These are phyloP conservation scores for Diaporthe sp. DNA, from an alignment of 2,329 filamentous ascomycete species.

Conservation along the genomic window DNA sequence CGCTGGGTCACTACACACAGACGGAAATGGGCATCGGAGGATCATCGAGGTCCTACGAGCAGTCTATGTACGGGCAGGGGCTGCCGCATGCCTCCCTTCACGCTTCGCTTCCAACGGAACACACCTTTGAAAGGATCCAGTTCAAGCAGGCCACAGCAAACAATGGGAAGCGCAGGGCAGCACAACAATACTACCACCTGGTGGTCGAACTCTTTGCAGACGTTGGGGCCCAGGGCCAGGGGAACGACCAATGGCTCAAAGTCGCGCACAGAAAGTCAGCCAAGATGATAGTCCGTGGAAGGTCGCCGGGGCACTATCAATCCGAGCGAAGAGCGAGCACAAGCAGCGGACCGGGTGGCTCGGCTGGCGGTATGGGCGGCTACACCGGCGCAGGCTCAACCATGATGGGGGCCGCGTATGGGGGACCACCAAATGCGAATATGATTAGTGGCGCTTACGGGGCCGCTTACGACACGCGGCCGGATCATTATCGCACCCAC, in stretches of 20 bases:
- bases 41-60: constrained; percentile 53
- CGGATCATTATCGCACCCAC: constrained; percentile 54
- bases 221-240: constrained; percentile 57
- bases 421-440: constrained; percentile 46
- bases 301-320: constrained; percentile 84
- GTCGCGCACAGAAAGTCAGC: constrained; percentile 79
- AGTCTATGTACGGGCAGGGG: constrained; percentile 49
- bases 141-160: constrained; percentile 96
- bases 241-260: constrained; percentile 70
- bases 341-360: constrained; percentile 74
- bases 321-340: constrained; percentile 75
- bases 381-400: constrained; percentile 49
- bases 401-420: constrained; percentile 53
- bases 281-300: constrained; percentile 87
- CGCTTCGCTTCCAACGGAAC: constrained; percentile 59
- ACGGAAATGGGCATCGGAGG: constrained; percentile 45
- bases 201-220: constrained; percentile 85
- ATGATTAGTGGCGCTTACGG: constrained; percentile 53
- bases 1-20: constrained; percentile 57
- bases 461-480: constrained; percentile 52
- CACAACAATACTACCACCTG: constrained; percentile 94
- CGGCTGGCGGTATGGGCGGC: constrained; percentile 69
- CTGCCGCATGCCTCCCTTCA: constrained; percentile 39
- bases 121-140: constrained; percentile 87
- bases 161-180: constrained; percentile 89